Evolutionary conservation across 768 basidiomycete species (phyloP).

Genomic region (Rhodosporidiobolus odoratus): DNA sequence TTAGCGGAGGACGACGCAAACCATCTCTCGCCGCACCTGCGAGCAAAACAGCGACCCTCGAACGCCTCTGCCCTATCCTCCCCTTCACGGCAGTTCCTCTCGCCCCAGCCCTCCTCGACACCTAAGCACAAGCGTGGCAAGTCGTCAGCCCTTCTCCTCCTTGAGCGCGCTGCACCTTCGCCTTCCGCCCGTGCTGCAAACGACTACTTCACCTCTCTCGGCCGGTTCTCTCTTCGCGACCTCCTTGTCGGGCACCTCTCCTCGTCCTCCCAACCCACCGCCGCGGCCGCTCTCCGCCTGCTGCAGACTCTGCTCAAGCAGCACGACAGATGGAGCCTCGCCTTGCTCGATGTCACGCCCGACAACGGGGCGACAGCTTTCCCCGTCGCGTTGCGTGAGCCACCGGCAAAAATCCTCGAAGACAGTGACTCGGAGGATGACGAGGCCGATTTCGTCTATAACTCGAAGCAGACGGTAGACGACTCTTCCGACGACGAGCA

Average conservation of each 20-base stretch:
- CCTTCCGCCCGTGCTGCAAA: not conserved
- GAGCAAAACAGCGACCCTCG: not conserved
- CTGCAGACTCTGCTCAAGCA: slow-evolving; percentile 66
- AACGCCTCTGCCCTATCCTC: not conserved
- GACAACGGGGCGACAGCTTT: slow-evolving; percentile 69
- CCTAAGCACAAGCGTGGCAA: slow-evolving; percentile 54
- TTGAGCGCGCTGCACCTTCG: slow-evolving; percentile 70
- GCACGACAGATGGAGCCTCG: slow-evolving; percentile 60
- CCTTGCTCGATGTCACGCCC: slow-evolving; percentile 65
- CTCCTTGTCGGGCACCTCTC: slow-evolving; percentile 72
- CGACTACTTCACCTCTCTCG: slow-evolving; percentile 74
- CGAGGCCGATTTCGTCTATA: slow-evolving; percentile 30
- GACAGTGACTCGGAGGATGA: slow-evolving; percentile 50
- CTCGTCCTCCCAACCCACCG: slow-evolving; percentile 61
- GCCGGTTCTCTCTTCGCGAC: slow-evolving; percentile 86
- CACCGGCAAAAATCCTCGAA: slow-evolving; percentile 49
- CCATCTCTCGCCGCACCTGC: not conserved
- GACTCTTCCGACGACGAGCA: too few species aligned
- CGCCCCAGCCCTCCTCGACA: not conserved
- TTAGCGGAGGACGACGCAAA: slow-evolving; percentile 62
- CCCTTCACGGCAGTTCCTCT: not conserved
- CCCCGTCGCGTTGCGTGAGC: slow-evolving; percentile 54
- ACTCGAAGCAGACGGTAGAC: too few species aligned
- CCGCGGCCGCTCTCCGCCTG: slow-evolving; percentile 72
- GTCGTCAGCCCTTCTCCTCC: slow-evolving; percentile 83